phyloP scores from a whole-genome alignment of 2,329 filamentous ascomycete genomes.

The Pseudogymnoascus sp. region DNA sequence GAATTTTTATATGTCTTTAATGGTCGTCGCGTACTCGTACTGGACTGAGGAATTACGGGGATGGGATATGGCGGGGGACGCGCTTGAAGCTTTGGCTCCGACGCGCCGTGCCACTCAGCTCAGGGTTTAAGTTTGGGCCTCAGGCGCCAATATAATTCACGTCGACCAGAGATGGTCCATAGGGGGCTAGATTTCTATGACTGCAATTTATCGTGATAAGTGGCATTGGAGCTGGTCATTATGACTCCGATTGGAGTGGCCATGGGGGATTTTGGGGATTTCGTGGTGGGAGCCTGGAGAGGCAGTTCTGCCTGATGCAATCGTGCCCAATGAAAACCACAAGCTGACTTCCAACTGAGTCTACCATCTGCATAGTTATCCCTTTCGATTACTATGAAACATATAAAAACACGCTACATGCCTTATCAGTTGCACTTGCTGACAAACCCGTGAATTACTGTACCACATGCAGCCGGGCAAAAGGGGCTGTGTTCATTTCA shows the following conservation, averaged over 20 bases:
- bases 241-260: neutral
- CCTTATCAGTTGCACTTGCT: neutral
- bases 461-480: neutral
- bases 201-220: neutral
- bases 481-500: neutral
- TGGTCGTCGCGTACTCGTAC: neutral
- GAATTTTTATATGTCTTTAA: neutral
- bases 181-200: neutral
- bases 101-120: neutral
- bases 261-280: neutral
- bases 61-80: neutral
- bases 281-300: conserved; percentile 4
- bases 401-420: neutral
- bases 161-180: neutral
- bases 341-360: neutral
- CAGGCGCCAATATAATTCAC: neutral
- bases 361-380: neutral
- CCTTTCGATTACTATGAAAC: neutral
- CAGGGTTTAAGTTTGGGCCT: neutral
- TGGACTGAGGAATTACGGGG: neutral
- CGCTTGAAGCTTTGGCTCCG: conserved; percentile 7
- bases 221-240: neutral
- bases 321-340: conserved; percentile 1
- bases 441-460: neutral
- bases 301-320: neutral